A percentile compares a stretch with the other conserved stretches of the same genome.
Conservation (phyloP, 306 rosid species). For the Cucurbita pepo region DNA sequence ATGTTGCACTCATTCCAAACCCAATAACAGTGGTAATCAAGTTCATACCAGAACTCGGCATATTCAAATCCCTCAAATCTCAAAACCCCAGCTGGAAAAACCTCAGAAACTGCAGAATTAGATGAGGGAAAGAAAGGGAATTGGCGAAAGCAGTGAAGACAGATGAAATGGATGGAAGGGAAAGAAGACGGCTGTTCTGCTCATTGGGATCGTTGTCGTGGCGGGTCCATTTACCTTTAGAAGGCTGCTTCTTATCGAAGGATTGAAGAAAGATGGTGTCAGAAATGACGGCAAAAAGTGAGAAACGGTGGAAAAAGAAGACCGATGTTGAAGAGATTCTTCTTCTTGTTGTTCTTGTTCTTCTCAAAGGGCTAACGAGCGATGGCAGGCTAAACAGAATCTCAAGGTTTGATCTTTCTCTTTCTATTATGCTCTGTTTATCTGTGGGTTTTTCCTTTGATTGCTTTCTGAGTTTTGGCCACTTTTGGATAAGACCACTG, state of each 20-base stretch:
- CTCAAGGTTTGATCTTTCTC: neutral
- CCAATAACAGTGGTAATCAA: slow-evolving; percentile 68
- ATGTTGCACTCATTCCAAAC: slow-evolving; percentile 88
- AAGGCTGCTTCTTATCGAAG: neutral
- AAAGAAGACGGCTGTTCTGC: slow-evolving; percentile 20
- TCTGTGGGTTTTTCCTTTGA: neutral
- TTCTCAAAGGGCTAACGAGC: neutral
- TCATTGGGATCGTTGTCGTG: slow-evolving; percentile 34
- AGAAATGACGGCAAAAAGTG: slow-evolving; percentile 6
- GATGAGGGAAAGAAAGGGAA: slow-evolving; percentile 6
- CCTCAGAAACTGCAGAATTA: neutral
- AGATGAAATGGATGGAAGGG: slow-evolving; percentile 15
- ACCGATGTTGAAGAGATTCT: neutral
- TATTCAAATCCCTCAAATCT: slow-evolving; percentile 8
- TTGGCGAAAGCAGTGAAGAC: neutral
- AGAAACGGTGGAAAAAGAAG: neutral
- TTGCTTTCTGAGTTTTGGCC: neutral
- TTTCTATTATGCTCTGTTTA: neutral
- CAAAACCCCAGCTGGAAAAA: slow-evolving; percentile 1
- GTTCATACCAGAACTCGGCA: slow-evolving; percentile 39
- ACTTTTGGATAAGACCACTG: slow-evolving; percentile 3
- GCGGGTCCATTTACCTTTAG: slow-evolving; percentile 26
- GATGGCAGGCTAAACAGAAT: neutral
- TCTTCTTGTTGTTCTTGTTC: neutral
- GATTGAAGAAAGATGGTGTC: neutral